Percentiles rank a stretch among this genome's conserved stretches.
phyloP scores from a whole-genome alignment of 129 eudicot species.

The Escallonia herrerae region DNA sequence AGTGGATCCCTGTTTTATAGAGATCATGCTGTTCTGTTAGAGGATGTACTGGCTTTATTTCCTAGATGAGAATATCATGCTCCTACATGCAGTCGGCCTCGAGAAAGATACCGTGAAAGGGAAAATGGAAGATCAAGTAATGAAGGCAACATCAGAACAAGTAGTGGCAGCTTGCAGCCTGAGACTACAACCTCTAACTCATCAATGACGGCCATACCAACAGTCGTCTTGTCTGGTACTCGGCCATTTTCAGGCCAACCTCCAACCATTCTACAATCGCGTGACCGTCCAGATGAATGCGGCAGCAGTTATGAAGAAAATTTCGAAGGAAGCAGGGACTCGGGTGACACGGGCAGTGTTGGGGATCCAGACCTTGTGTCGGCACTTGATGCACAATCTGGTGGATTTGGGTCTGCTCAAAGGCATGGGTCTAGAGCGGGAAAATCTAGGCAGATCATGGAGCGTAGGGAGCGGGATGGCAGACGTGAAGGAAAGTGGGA shows the following conservation, averaged over 20 bases:
- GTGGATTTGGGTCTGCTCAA: constrained; percentile 48
- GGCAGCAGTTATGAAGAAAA: constrained; percentile 86
- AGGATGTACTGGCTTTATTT: too few relatives aligned
- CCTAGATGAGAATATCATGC: background rate
- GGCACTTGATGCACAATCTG: constrained; percentile 65
- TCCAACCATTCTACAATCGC: constrained; percentile 77
- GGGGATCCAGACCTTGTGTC: constrained; percentile 74
- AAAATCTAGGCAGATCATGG: constrained; percentile 76
- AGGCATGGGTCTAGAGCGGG: constrained; percentile 69
- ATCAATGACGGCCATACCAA: constrained; percentile 30
- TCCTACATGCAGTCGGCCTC: constrained; percentile 41
- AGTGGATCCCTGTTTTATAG: too few relatives aligned
- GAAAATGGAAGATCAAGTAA: constrained; percentile 58
- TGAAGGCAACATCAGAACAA: constrained; percentile 60
- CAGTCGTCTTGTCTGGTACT: constrained; percentile 52
- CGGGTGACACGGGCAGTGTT: constrained; percentile 86
- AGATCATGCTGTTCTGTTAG: too few relatives aligned
- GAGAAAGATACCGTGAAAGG: constrained; percentile 90
- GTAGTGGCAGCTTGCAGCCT: constrained; percentile 32
- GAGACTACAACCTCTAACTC: constrained; percentile 38
- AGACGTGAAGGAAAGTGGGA: constrained; percentile 99
- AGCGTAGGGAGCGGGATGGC: constrained; percentile 84
- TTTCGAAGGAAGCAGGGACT: constrained; percentile 81
- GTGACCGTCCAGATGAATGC: constrained; percentile 76
- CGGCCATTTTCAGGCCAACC: constrained; percentile 63